Percentiles rank a stretch among this genome's conserved stretches.
phyloP scores from a whole-genome alignment of 164 flowering plant species.

The Vitis rupestris region DNA sequence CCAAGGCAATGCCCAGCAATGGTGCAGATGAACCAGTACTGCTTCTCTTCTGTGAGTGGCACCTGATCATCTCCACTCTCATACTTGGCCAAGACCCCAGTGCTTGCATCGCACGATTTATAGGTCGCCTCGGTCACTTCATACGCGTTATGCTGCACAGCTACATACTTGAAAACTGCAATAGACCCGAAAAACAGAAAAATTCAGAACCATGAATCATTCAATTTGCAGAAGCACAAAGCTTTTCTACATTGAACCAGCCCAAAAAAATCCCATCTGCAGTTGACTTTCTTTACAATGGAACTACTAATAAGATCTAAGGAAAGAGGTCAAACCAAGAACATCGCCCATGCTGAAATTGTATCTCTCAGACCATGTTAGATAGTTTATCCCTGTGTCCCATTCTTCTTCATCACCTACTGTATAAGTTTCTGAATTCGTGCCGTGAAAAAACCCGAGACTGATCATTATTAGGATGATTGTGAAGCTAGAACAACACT shows the following conservation, averaged over 20 bases:
- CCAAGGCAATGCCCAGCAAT: slow-evolving; percentile 44
- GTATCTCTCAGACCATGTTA: slow-evolving; percentile 37
- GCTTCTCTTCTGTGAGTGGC: slow-evolving; percentile 28
- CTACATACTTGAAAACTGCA: slow-evolving; percentile 45
- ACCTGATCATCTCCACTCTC: slow-evolving; percentile 42
- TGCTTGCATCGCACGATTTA: slow-evolving; percentile 37
- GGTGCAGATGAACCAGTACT: slow-evolving; percentile 55
- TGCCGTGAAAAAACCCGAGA: neutral
- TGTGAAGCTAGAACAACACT: neutral
- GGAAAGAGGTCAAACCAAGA: slow-evolving; percentile 32
- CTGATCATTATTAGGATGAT: slow-evolving; percentile 10
- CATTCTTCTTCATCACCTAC: slow-evolving; percentile 42
- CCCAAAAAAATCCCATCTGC: neutral
- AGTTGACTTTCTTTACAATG: neutral
- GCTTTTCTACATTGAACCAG: neutral
- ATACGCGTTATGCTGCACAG: slow-evolving; percentile 38
- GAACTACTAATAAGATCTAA: neutral
- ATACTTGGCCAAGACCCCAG: slow-evolving; percentile 36
- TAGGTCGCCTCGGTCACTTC: slow-evolving; percentile 41
- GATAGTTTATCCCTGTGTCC: slow-evolving; percentile 24
- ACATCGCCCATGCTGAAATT: slow-evolving; percentile 47
- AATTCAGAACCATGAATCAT: neutral
- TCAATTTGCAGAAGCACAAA: neutral
- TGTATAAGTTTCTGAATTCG: slow-evolving; percentile 20
- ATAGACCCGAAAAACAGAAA: neutral